A percentile compares a stretch with the other conserved stretches of the same genome.
Conservation (phyloP, 345 rosid species). For the Dipteronia dyeriana region DNA sequence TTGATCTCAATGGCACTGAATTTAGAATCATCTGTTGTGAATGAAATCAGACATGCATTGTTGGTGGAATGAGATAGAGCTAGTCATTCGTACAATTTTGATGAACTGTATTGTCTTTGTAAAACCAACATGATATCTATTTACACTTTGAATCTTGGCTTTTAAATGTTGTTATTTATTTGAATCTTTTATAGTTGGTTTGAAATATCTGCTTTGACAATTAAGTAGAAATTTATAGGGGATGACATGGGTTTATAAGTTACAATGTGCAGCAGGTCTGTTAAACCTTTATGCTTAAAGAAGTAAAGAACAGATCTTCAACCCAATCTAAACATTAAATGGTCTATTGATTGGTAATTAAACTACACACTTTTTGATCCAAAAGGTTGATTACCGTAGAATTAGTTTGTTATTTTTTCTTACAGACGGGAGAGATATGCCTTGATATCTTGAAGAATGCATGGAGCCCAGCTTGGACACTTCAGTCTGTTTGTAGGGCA, state of each 20-base stretch:
- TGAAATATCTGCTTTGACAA: neutral
- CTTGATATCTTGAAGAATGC: slow-evolving; percentile 98
- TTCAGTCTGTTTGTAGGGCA: slow-evolving; percentile 97
- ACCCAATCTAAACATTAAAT: neutral
- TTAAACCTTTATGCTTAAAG: neutral
- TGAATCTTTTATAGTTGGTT: neutral
- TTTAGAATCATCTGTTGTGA: neutral
- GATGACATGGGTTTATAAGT: neutral
- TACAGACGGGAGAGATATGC: slow-evolving; percentile 95
- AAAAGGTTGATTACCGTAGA: slow-evolving; percentile 5
- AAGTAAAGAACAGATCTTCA: neutral
- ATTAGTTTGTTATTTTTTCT: slow-evolving; percentile 10
- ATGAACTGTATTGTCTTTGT: neutral
- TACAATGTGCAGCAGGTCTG: neutral
- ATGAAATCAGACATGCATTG: neutral
- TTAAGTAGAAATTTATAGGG: neutral
- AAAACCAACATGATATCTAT: neutral
- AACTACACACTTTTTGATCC: neutral
- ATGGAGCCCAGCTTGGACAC: slow-evolving; percentile 99
- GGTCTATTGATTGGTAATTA: neutral
- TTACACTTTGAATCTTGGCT: neutral
- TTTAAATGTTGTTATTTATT: neutral
- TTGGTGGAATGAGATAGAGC: neutral
- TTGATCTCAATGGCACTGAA: neutral
- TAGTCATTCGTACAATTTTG: slow-evolving; percentile 4